These are phyloP conservation scores for Purpureocillium lavendulum DNA, from an alignment of 2,329 filamentous ascomycete genomes.

Conservation along the genomic window DNA sequence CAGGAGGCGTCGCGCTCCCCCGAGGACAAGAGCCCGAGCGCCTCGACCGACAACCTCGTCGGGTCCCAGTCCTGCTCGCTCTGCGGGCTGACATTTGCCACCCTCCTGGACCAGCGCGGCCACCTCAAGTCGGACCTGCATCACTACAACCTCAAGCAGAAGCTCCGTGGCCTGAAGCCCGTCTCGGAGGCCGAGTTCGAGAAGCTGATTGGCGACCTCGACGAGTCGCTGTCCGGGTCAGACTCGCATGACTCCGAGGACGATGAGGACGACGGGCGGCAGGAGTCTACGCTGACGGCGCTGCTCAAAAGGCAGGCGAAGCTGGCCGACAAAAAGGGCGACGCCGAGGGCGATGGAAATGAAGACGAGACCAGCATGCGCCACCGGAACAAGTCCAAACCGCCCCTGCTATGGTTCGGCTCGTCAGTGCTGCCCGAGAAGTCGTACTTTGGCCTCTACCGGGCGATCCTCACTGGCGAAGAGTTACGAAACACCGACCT, in stretches of 20 bases:
- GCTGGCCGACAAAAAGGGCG: slow-evolving; percentile 44
- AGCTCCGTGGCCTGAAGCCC: slow-evolving; percentile 61
- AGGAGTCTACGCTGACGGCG: slow-evolving; percentile 64
- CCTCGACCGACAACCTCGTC: slow-evolving; percentile 29
- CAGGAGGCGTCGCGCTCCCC: slow-evolving; percentile 14
- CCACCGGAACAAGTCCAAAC: slow-evolving; percentile 52
- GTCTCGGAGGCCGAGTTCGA: slow-evolving; percentile 82
- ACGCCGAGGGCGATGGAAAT: slow-evolving; percentile 42
- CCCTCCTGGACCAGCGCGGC: slow-evolving; percentile 70
- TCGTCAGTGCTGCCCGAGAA: slow-evolving; percentile 68
- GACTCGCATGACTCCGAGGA: slow-evolving; percentile 65
- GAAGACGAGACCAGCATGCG: slow-evolving; percentile 27
- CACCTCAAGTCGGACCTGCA: slow-evolving; percentile 90
- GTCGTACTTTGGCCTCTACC: slow-evolving; percentile 77
- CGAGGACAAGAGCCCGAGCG: slow-evolving; percentile 12
- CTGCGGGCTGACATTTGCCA: slow-evolving; percentile 64
- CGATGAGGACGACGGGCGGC: slow-evolving; percentile 46
- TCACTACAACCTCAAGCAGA: slow-evolving; percentile 90
- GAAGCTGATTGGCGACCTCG: slow-evolving; percentile 72
- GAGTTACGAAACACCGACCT: slow-evolving; percentile 58
- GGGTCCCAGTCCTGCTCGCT: slow-evolving; percentile 72
- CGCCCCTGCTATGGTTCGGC: slow-evolving; percentile 78
- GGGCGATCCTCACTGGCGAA: slow-evolving; percentile 64
- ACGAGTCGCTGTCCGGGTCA: slow-evolving; percentile 89
- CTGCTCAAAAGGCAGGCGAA: slow-evolving; percentile 78